Percentiles rank a stretch among this genome's conserved stretches.
These are phyloP conservation scores for Mrakiaceae sp. DNA, from an alignment of 1,284 basidiomycete species.

Conservation along the genomic window DNA sequence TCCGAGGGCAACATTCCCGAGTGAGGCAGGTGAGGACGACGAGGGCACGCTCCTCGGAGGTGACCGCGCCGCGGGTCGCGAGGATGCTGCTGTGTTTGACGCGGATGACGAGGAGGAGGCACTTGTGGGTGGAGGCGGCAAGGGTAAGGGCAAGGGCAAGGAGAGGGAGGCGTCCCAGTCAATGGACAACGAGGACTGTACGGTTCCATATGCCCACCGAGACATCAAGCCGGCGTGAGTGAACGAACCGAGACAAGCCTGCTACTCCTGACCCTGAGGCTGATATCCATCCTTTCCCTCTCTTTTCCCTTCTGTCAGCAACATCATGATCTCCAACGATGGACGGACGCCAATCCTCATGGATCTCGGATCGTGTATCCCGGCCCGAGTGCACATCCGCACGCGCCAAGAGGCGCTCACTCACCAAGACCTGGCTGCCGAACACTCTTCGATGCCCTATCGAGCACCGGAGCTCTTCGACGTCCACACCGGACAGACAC, in stretches of 20 bases:
- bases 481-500: conserved; percentile 70
- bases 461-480: conserved; percentile 91
- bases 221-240: conserved; percentile 63
- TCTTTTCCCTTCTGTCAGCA: conserved; percentile 41
- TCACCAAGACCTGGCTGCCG: conserved; percentile 73
- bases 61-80: conserved; percentile 25
- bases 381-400: conserved; percentile 59
- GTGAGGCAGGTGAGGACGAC: conserved; percentile 37
- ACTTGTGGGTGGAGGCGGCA: conserved; percentile 22
- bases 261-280: not conserved
- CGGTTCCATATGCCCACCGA: conserved; percentile 87
- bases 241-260: not conserved
- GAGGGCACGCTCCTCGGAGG: not conserved
- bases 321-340: conserved; percentile 92
- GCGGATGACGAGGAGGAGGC: conserved; percentile 37
- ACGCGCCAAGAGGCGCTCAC: conserved; percentile 14
- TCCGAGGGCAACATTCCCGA: conserved; percentile 4
- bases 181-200: conserved; percentile 38
- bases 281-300: not conserved
- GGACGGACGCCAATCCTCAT: conserved; percentile 78
- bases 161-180: conserved; percentile 19
- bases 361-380: conserved; percentile 89
- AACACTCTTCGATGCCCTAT: conserved; percentile 94
- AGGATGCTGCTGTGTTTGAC: conserved; percentile 51
- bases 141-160: conserved; percentile 24